phyloP scores from a whole-genome alignment of 306 rosid species.

The Oxytropis ochrocephala region DNA sequence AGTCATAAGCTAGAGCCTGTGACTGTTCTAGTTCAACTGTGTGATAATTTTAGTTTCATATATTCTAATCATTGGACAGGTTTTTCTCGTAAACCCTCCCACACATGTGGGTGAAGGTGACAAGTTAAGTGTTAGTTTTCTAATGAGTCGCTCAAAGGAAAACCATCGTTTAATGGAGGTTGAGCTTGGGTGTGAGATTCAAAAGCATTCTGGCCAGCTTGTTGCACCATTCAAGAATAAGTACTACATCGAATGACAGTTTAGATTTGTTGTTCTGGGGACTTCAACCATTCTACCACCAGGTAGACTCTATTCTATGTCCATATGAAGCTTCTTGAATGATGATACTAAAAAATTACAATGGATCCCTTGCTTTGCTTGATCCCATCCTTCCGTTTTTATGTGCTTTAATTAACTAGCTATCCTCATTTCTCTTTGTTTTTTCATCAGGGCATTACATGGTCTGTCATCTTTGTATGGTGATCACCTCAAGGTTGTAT shows the following conservation, averaged over 20 bases:
- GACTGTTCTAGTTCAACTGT: constrained; percentile 1
- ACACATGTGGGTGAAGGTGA: constrained; percentile 57
- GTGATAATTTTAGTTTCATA: neutral
- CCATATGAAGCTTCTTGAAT: constrained; percentile 8
- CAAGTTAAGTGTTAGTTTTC: constrained; percentile 54
- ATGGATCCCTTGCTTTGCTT: neutral
- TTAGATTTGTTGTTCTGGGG: constrained; percentile 17
- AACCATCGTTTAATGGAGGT: constrained; percentile 95
- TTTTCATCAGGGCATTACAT: neutral
- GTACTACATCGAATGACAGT: constrained; percentile 74
- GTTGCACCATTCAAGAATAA: constrained; percentile 51
- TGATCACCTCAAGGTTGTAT: neutral
- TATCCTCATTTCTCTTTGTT: neutral
- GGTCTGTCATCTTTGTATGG: neutral
- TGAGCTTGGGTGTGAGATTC: constrained; percentile 71
- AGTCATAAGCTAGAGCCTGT: neutral
- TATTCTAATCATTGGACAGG: constrained; percentile 39
- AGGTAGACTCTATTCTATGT: constrained; percentile 25
- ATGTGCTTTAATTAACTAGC: neutral
- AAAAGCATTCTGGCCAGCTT: constrained; percentile 47
- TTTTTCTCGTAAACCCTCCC: constrained; percentile 73
- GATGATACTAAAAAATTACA: neutral
- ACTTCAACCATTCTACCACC: constrained; percentile 6
- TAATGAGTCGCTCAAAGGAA: constrained; percentile 80
- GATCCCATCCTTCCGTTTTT: neutral